A percentile compares a stretch with the other conserved stretches of the same genome.
These are phyloP conservation scores for Saturnispora sekii DNA, from an alignment of 805 yeast genomes.

Conservation along the genomic window DNA sequence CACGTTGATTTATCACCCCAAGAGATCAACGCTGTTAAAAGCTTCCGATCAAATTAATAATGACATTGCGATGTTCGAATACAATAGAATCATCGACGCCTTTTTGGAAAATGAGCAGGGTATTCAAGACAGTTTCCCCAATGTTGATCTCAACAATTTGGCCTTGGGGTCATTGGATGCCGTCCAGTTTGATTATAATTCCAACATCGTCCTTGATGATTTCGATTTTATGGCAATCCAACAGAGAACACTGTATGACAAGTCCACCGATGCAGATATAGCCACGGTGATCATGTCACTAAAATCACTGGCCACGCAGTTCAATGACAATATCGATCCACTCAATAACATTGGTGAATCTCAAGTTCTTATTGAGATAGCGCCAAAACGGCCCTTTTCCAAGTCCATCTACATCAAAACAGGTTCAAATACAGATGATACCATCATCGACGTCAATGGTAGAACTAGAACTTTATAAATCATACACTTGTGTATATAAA, in stretches of 20 bases:
- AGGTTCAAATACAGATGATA: conserved; percentile 14
- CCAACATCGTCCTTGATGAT: conserved; percentile 16
- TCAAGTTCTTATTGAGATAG: conserved; percentile 20
- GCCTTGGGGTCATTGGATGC: conserved; percentile 26
- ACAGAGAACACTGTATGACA: conserved; percentile 22
- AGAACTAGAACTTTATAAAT: conserved; percentile 17
- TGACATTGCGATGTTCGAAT: conserved; percentile 24
- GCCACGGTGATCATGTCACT: conserved; percentile 20
- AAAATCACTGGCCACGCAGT: conserved; percentile 14
- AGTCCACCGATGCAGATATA: conserved; percentile 16
- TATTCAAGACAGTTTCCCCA: conserved; percentile 19
- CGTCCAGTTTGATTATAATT: conserved; percentile 18
- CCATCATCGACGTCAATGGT: conserved; percentile 24
- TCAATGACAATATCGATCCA: conserved; percentile 18
- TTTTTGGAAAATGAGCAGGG: conserved; percentile 24
- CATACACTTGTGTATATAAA: not conserved
- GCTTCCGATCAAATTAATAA: conserved; percentile 23
- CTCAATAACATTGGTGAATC: conserved; percentile 19
- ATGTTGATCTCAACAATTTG: conserved; percentile 16
- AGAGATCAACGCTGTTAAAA: conserved; percentile 12
- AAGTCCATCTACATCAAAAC: conserved; percentile 20
- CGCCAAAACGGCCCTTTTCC: conserved; percentile 15
- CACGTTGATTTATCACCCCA: conserved; percentile 19
- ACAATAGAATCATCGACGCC: conserved; percentile 24
- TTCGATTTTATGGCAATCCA: conserved; percentile 22